Evolutionary conservation across 495 filamentous ascomycete genomes (phyloP), one percentile per base, ranked within the genome.

Genomic region (Geoglossum glabrum): DNA sequence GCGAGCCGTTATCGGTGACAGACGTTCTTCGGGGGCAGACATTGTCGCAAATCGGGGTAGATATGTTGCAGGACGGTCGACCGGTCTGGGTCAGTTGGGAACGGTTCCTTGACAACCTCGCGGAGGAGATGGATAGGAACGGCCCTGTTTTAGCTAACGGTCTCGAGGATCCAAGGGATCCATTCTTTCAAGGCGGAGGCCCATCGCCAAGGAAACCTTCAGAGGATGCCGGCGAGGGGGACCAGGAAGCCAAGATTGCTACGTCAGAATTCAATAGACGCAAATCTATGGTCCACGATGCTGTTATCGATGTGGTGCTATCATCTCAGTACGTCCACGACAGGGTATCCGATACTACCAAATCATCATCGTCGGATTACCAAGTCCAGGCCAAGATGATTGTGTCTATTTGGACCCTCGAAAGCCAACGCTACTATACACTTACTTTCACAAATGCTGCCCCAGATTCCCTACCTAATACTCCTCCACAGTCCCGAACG

Each of bases 351-450:
- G 60, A 64, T 57, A 58, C 56, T 17, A 34, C 58, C 40, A 62
- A 66, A 13, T 51, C 49, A 6, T 27, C 49, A 27, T 27, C 49
- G 25, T 52, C 61, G n/a, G 61, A 67, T 23, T 57, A 63, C 54
- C 73, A 79, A 47, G 68, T 72, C 0, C 70, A 74, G 33, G 76
- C 81, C 3, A 81, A 78, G 62, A 82, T 85, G 82, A 81, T 83
- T 34, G 73, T 86, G 25, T 80, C 79, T 0, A 72, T 79, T 19
- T 86, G 80, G 78, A 71, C 73, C 28, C 68, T 82, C 23, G 76
- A 78, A 45, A 72, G 76, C 36, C 71, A 78, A 61, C 75, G 72
- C 21, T 83, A 78, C 64, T 85, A 76, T 61, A 83, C 79, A 3
- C 67, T 84, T 38, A 82, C 82, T 0, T 86, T 85, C 59, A 84